Percentiles rank a stretch among this genome's conserved stretches.
These are phyloP conservation scores for Rhododendron williamsianum DNA, from an alignment of 148 eudicot species.

Conservation along the genomic window DNA sequence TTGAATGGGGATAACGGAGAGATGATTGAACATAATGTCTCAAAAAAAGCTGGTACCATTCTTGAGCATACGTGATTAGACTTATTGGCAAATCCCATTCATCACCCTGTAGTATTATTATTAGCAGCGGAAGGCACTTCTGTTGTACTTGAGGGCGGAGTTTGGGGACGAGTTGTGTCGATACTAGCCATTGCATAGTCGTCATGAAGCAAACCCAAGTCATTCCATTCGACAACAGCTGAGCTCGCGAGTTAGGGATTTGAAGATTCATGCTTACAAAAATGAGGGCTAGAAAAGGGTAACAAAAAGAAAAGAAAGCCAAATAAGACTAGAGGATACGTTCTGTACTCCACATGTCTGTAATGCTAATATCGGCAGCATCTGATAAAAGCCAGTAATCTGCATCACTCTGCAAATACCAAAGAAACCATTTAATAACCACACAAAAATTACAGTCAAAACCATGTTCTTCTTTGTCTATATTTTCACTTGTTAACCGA, in stretches of 20 bases:
- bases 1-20: not conserved
- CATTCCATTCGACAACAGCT: constrained; percentile 75
- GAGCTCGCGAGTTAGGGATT: constrained; percentile 36
- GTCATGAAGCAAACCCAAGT: constrained; percentile 45
- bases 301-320: not conserved
- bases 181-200: constrained; percentile 35
- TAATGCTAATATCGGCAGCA: constrained; percentile 75
- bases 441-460: not conserved
- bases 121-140: constrained; percentile 26
- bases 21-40: constrained; percentile 4
- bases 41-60: not conserved
- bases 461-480: not conserved
- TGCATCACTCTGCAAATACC: constrained; percentile 64
- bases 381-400: constrained; percentile 96
- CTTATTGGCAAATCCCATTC: not conserved
- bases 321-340: constrained; percentile 50
- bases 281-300: not conserved
- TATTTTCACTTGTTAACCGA: not conserved
- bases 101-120: constrained; percentile 11
- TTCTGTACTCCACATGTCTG: constrained; percentile 88
- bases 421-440: constrained; percentile 1
- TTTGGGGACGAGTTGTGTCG: constrained; percentile 46
- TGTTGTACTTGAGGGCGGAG: constrained; percentile 41
- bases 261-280: not conserved
- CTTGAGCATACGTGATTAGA: not conserved